Percentiles rank a stretch among this genome's conserved stretches.
Conservation (phyloP, 2,329 filamentous ascomycete genomes). For the Apiospora hydei region DNA sequence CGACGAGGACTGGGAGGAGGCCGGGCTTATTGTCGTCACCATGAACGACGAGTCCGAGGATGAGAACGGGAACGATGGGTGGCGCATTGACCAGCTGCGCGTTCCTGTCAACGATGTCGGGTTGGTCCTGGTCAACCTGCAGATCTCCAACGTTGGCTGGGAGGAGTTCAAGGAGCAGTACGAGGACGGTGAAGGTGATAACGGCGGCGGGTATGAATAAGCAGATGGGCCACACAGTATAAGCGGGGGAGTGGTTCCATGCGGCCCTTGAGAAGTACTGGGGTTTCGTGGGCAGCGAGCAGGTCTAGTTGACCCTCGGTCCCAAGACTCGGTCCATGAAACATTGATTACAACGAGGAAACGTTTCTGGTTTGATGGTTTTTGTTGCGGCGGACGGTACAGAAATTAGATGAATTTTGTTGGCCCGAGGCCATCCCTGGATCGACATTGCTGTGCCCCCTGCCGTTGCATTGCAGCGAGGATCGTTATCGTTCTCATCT, state of each 20-base stretch:
- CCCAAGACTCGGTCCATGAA: too few relatives aligned
- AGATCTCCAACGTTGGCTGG: background rate
- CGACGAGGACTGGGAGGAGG: background rate
- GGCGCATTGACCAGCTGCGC: background rate
- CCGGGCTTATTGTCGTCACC: background rate
- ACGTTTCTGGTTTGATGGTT: too few relatives aligned
- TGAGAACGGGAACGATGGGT: background rate
- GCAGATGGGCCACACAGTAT: too few relatives aligned
- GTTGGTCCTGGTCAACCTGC: background rate
- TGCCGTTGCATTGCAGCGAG: too few relatives aligned
- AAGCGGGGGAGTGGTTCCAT: background rate
- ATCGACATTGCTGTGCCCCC: too few relatives aligned
- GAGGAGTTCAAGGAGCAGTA: background rate
- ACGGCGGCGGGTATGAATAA: background rate
- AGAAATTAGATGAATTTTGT: too few relatives aligned
- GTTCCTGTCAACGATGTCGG: background rate
- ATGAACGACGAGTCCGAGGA: background rate
- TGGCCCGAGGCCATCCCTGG: too few relatives aligned
- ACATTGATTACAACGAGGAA: too few relatives aligned
- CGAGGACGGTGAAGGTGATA: background rate
- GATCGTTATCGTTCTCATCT: too few relatives aligned
- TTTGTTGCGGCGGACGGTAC: too few relatives aligned
- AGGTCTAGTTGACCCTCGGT: too few relatives aligned
- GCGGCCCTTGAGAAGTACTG: background rate
- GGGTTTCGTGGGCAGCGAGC: background rate